Base-by-base conservation (phyloP, 345 rosid species). In the Corchorus capsularis region DNA sequence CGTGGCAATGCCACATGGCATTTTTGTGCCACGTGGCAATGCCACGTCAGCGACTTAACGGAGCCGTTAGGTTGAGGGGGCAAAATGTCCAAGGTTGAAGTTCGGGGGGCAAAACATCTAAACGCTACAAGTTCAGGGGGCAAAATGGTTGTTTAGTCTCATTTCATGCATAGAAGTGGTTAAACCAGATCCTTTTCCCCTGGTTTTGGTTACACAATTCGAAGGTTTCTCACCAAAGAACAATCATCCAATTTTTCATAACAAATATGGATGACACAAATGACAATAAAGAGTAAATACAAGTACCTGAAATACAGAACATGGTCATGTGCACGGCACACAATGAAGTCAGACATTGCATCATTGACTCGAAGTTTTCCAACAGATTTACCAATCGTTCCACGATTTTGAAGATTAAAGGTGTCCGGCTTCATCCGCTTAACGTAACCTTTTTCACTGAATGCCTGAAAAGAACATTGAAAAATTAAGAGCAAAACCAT, bases 311-410 rank as follows among this genome's bases (percentile, higher is more conserved):
- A 95, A 80, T 88, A 95, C 47, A 95, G 91, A 56, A 95, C 89
- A 76, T 89, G 92, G 83, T 95, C 99, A 82, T 95, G 99, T 56
- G 98, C 91, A 80, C 69, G 94, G 79, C 99, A 95, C 75, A 95
- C 94, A 63, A 92, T 87, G 83, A 91, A 92, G 85, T 95, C 99
- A 59, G 98, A 88, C 99, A 95, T 89, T 35, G 98, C 80, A 81
- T 95, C 99, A 83, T 91, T 94, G 68, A 90, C 80, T 80, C 97
- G 88, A 69, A 95, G 83, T 75, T 92, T 93, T 68, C 99, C 99
- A 77, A 95, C 96, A 84, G 99, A 93, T 89, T 95, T 95, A 62
- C 99, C 99, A 73, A 93, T 82, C 65, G 99, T 95, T 64, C 97
- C 98, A 74, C 99, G 98, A 80, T 85, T 81, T 82, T 95, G 98